Conservation (phyloP, 164 flowering plant species). For the Vitis riparia region DNA sequence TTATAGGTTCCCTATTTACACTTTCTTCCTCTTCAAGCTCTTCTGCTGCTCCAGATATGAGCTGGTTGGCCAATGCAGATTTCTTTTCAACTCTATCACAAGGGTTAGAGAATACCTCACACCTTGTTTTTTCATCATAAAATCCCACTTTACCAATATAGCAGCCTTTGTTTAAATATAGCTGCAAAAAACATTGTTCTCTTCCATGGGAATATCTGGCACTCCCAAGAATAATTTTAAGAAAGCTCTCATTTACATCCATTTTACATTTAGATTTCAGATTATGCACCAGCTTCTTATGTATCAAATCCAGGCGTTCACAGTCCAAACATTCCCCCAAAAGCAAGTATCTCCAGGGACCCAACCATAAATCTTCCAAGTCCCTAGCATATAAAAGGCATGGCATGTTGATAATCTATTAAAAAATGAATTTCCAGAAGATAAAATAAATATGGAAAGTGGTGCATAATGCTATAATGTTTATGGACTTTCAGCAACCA, state of each 20-base stretch:
- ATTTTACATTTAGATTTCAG: slow-evolving; percentile 45
- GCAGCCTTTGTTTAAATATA: slow-evolving; percentile 51
- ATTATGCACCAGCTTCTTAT: slow-evolving; percentile 43
- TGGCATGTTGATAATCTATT: neutral
- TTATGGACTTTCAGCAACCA: neutral
- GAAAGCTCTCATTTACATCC: slow-evolving; percentile 46
- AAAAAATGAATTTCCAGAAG: neutral
- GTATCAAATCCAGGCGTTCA: slow-evolving; percentile 30
- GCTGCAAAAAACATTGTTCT: slow-evolving; percentile 42
- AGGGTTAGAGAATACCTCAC: slow-evolving; percentile 14
- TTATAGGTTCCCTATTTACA: slow-evolving; percentile 52
- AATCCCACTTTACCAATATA: slow-evolving; percentile 32
- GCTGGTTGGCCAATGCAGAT: slow-evolving; percentile 30
- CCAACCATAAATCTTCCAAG: slow-evolving; percentile 89
- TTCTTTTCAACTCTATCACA: slow-evolving; percentile 24
- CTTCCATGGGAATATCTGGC: slow-evolving; percentile 26
- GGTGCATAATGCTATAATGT: neutral
- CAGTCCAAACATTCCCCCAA: slow-evolving; percentile 53
- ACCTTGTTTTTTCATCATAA: slow-evolving; percentile 24
- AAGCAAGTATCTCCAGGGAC: slow-evolving; percentile 79
- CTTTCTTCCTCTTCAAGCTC: slow-evolving; percentile 35
- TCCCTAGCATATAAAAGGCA: slow-evolving; percentile 35
- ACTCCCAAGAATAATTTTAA: slow-evolving; percentile 55
- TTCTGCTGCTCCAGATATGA: slow-evolving; percentile 46
- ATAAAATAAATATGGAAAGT: neutral